phyloP scores from a whole-genome alignment of 2,329 filamentous ascomycete genomes.

The Clonostachys rhizophaga region DNA sequence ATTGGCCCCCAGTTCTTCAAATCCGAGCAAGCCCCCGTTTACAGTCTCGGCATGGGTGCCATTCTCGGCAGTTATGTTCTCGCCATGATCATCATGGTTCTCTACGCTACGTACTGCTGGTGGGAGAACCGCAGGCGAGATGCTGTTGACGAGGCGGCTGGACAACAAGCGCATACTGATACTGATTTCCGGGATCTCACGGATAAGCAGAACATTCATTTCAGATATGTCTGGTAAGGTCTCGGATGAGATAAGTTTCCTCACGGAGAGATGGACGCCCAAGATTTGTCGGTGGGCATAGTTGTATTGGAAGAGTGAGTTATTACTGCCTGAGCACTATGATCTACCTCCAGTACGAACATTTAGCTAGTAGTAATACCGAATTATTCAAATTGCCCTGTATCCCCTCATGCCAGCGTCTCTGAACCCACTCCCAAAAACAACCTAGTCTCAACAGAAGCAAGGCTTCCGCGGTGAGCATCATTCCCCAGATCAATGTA shows the following conservation, averaged over 20 bases:
- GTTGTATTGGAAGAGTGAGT: not conserved
- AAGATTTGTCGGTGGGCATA: too few relatives aligned
- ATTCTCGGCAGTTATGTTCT: conserved; percentile 14
- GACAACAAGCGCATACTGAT: not conserved
- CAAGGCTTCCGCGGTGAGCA: too few relatives aligned
- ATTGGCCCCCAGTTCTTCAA: conserved; percentile 33
- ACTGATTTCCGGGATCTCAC: not conserved
- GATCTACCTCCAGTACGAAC: too few relatives aligned
- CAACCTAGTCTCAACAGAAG: too few relatives aligned
- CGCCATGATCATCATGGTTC: conserved; percentile 18
- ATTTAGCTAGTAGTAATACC: too few relatives aligned
- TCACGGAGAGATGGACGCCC: too few relatives aligned
- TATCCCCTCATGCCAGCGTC: too few relatives aligned
- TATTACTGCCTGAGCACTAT: too few relatives aligned
- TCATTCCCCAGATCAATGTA: too few relatives aligned
- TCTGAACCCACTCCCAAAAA: too few relatives aligned
- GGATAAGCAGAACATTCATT: conserved; percentile 1
- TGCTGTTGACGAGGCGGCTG: conserved; percentile 3
- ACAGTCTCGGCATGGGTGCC: conserved; percentile 13
- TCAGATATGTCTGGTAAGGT: not conserved
- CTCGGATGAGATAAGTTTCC: too few relatives aligned
- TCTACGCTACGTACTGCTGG: conserved; percentile 17
- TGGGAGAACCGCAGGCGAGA: conserved; percentile 21
- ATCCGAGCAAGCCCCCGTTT: conserved; percentile 20
- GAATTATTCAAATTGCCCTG: too few relatives aligned